phyloP scores from a whole-genome alignment of 2,329 filamentous ascomycete species.

The Fusarium luffae region DNA sequence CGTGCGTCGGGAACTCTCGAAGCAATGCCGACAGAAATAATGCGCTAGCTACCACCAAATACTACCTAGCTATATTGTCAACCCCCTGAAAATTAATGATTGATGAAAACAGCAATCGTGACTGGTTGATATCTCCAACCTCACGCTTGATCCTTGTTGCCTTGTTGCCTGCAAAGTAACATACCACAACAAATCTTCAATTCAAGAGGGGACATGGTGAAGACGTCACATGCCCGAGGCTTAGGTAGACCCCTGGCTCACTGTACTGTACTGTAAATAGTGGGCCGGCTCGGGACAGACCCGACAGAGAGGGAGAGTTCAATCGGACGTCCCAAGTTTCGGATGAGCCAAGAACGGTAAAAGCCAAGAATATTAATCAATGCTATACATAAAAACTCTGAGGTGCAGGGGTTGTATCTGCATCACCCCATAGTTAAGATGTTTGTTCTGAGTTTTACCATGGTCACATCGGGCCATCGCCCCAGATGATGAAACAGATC shows the following conservation, averaged over 20 bases:
- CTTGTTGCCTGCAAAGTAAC: neutral
- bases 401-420: neutral
- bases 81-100: neutral
- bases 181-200: neutral
- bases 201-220: neutral
- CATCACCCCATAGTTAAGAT: neutral
- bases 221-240: neutral
- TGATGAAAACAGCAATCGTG: neutral
- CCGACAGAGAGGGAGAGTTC: neutral
- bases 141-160: neutral
- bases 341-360: neutral
- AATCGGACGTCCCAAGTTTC: neutral
- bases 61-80: rapidly evolving
- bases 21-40: neutral
- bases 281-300: neutral
- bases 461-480: constrained; percentile 23
- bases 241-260: neutral
- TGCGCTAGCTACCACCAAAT: rapidly evolving
- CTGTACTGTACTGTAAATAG: neutral
- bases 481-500: constrained; percentile 20
- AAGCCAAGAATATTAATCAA: constrained; percentile 1
- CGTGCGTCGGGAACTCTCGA: neutral
- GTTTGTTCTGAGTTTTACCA: constrained; percentile 28
- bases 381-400: constrained; percentile 5
- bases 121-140: neutral